Percentiles rank a stretch among this genome's conserved stretches.
These are phyloP conservation scores for Cenococcum geophilum DNA, from an alignment of 495 filamentous ascomycete genomes.

Conservation along the genomic window DNA sequence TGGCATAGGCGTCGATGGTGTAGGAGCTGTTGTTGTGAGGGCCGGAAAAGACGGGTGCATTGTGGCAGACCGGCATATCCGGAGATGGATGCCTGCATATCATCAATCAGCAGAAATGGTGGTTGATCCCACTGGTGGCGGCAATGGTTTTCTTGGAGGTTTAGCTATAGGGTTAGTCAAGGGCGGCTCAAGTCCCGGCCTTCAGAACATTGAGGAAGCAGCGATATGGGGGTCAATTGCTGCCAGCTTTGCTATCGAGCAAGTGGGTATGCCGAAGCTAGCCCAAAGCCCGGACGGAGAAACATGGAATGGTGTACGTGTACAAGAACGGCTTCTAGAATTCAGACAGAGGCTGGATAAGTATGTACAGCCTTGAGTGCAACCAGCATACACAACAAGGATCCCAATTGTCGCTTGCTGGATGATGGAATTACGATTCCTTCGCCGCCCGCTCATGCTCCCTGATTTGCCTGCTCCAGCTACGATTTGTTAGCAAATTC, in stretches of 20 bases:
- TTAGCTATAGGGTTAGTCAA: conserved; percentile 69
- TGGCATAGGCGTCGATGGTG: conserved; percentile 44
- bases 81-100: conserved; percentile 52
- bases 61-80: conserved; percentile 40
- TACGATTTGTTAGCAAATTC: conserved; percentile 35
- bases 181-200: conserved; percentile 29
- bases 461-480: conserved; percentile 87
- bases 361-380: conserved; percentile 41
- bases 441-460: conserved; percentile 75
- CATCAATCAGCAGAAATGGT: conserved; percentile 51
- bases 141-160: conserved; percentile 86
- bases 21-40: conserved; percentile 49
- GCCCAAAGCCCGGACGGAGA: conserved; percentile 52
- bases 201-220: conserved; percentile 57
- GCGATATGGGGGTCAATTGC: conserved; percentile 75
- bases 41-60: conserved; percentile 57
- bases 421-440: conserved; percentile 21
- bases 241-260: conserved; percentile 90
- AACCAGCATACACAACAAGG: conserved; percentile 24
- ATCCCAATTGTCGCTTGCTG: conserved; percentile 8
- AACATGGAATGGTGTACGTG: conserved; percentile 66
- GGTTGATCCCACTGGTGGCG: conserved; percentile 91
- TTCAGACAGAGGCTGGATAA: conserved; percentile 45
- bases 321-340: conserved; percentile 41
- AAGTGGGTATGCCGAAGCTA: conserved; percentile 73